A percentile compares a stretch with the other conserved stretches of the same genome.
These are phyloP conservation scores for Ogataea siamensis DNA, from an alignment of 805 yeast species.

Conservation along the genomic window DNA sequence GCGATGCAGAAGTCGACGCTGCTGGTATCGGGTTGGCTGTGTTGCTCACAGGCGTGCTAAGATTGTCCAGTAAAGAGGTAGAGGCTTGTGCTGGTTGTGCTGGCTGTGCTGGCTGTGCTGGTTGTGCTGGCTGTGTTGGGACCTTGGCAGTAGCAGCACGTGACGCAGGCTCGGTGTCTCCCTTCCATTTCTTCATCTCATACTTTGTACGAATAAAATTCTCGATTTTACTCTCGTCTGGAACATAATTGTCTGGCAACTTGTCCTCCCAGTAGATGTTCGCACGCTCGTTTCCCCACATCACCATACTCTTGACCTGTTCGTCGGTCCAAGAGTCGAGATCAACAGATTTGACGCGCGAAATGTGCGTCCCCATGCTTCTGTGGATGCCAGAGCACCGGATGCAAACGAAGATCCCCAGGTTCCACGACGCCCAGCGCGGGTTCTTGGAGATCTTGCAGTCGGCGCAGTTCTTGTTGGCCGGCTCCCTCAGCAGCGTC, in stretches of 20 bases:
- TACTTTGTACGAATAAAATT: conserved; percentile 91
- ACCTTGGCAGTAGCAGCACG: conserved; percentile 1
- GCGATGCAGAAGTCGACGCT: conserved; percentile 1
- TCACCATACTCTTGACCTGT: conserved; percentile 75
- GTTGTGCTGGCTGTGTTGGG: background rate
- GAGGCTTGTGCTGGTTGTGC: conserved; percentile 2
- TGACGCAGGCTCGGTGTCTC: conserved; percentile 2
- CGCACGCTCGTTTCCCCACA: conserved; percentile 83
- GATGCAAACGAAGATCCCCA: conserved; percentile 91
- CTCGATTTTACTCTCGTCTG: conserved; percentile 81
- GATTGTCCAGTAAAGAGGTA: background rate
- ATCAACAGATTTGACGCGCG: conserved; percentile 90
- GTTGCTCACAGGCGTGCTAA: background rate
- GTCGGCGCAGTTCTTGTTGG: conserved; percentile 83
- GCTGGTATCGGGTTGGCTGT: conserved; percentile 2
- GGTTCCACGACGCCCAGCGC: conserved; percentile 96
- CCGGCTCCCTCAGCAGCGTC: conserved; percentile 71
- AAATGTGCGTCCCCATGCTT: conserved; percentile 92
- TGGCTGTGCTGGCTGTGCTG: conserved; percentile 1
- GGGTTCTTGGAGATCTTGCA: conserved; percentile 90
- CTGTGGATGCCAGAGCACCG: conserved; percentile 96
- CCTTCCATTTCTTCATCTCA: conserved; percentile 82
- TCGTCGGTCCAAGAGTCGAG: conserved; percentile 96
- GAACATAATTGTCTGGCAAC: conserved; percentile 66
- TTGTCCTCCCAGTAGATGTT: conserved; percentile 83